Conservation (phyloP, 2,329 filamentous ascomycete species). For the Ceratocystis variospora region DNA sequence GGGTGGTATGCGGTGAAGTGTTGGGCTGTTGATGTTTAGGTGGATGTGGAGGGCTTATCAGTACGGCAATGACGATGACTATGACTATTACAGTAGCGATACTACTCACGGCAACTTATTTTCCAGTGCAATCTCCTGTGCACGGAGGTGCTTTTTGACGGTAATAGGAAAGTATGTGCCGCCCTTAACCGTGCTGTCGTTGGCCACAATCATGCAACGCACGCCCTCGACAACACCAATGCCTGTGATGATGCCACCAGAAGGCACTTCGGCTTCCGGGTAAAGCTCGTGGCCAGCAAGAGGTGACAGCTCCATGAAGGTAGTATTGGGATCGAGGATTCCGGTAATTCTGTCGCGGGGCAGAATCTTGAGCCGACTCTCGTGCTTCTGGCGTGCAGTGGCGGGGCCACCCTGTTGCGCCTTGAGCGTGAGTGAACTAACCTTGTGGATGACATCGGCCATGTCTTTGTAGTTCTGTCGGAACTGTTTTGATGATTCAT, state of each 20-base stretch:
- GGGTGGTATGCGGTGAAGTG: too few relatives aligned
- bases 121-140: conserved; percentile 79
- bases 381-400: conserved; percentile 76
- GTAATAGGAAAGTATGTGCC: conserved; percentile 96
- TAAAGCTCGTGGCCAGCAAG: conserved; percentile 80
- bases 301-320: conserved; percentile 87
- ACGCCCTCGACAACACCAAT: conserved; percentile 84
- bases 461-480: conserved; percentile 69
- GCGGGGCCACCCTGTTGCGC: conserved; percentile 64
- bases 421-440: conserved; percentile 56
- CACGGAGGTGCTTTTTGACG: conserved; percentile 90
- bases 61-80: too few relatives aligned
- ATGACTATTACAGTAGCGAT: too few relatives aligned
- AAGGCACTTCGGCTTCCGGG: conserved; percentile 71
- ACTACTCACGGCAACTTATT: conserved; percentile 54
- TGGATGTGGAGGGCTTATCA: too few relatives aligned
- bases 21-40: too few relatives aligned
- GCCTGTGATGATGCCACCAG: conserved; percentile 84
- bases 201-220: conserved; percentile 83
- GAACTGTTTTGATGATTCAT: conserved; percentile 56
- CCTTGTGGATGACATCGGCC: conserved; percentile 53
- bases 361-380: conserved; percentile 84
- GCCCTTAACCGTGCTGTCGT: conserved; percentile 94
- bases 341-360: conserved; percentile 78
- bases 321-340: conserved; percentile 75